These are phyloP conservation scores for Isatis tinctoria DNA, from an alignment of 345 rosid genomes.

Conservation along the genomic window DNA sequence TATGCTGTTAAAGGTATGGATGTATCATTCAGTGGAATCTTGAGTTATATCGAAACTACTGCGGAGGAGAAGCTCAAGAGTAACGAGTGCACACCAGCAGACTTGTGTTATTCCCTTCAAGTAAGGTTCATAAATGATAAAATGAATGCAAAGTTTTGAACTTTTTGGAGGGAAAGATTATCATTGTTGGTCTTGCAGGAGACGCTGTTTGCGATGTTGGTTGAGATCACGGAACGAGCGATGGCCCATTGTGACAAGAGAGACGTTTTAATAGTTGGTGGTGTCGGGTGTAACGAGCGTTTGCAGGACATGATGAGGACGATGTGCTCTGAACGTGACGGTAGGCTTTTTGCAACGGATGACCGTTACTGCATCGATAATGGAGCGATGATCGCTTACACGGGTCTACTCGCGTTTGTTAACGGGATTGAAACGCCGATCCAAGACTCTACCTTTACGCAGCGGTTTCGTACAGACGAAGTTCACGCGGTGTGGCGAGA, in stretches of 20 bases:
- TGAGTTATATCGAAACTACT: slow-evolving; percentile 83
- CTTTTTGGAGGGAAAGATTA: background rate
- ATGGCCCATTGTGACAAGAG: slow-evolving; percentile 97
- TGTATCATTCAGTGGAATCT: slow-evolving; percentile 92
- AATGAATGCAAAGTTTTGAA: background rate
- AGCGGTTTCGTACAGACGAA: slow-evolving; percentile 88
- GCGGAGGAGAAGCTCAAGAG: slow-evolving; percentile 80
- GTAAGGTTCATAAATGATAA: slow-evolving; percentile 31
- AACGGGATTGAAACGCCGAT: slow-evolving; percentile 63
- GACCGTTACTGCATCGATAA: slow-evolving; percentile 91
- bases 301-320: slow-evolving; percentile 94
- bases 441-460: slow-evolving; percentile 85
- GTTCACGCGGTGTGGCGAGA: slow-evolving; percentile 93
- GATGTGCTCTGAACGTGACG: slow-evolving; percentile 91
- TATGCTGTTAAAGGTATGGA: slow-evolving; percentile 98
- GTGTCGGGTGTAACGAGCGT: slow-evolving; percentile 94
- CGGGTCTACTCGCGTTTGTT: slow-evolving; percentile 81
- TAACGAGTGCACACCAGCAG: slow-evolving; percentile 86
- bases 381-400: slow-evolving; percentile 99
- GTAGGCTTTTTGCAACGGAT: slow-evolving; percentile 78
- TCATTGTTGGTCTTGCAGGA: slow-evolving; percentile 43
- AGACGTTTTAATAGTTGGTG: slow-evolving; percentile 90
- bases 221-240: slow-evolving; percentile 93
- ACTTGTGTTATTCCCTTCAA: slow-evolving; percentile 93
- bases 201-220: slow-evolving; percentile 88